Evolutionary conservation across 306 rosid species (phyloP).

Genomic region (Potentilla sterilis): DNA sequence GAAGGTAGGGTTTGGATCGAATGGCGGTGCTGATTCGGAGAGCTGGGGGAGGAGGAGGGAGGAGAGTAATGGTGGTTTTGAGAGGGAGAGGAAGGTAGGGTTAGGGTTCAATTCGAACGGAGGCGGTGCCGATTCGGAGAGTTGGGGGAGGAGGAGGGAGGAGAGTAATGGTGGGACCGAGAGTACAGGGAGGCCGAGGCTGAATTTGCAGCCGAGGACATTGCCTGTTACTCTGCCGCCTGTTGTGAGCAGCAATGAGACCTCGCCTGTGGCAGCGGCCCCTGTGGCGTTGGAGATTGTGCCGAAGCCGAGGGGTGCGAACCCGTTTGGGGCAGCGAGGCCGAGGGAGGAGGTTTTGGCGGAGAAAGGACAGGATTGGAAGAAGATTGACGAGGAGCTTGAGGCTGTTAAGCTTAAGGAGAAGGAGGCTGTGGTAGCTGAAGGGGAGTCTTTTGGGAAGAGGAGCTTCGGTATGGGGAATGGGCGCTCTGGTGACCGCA

Average conservation of each 20-base stretch:
- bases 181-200: constrained; percentile 61
- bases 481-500: constrained; percentile 40
- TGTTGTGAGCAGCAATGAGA: constrained; percentile 34
- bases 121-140: constrained; percentile 63
- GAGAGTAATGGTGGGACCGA: constrained; percentile 34
- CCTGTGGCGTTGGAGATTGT: not conserved
- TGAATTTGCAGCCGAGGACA: constrained; percentile 73
- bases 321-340: constrained; percentile 82
- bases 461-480: constrained; percentile 52
- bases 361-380: constrained; percentile 88
- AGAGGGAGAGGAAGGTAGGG: constrained; percentile 47
- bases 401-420: constrained; percentile 66
- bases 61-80: constrained; percentile 22
- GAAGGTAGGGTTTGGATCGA: constrained; percentile 31
- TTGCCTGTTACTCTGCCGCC: constrained; percentile 31
- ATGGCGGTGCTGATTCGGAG: constrained; percentile 41
- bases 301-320: constrained; percentile 54
- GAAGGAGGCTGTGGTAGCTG: constrained; percentile 34
- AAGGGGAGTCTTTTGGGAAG: constrained; percentile 44
- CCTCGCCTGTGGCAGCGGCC: constrained; percentile 44
- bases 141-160: constrained; percentile 57
- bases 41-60: constrained; percentile 47
- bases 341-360: constrained; percentile 97
- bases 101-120: constrained; percentile 35
- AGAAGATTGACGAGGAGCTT: constrained; percentile 84